Evolutionary conservation across 139 green algal genomes (phyloP), one percentile per base, ranked within the genome.

Genomic region (Ulvella scutata): DNA sequence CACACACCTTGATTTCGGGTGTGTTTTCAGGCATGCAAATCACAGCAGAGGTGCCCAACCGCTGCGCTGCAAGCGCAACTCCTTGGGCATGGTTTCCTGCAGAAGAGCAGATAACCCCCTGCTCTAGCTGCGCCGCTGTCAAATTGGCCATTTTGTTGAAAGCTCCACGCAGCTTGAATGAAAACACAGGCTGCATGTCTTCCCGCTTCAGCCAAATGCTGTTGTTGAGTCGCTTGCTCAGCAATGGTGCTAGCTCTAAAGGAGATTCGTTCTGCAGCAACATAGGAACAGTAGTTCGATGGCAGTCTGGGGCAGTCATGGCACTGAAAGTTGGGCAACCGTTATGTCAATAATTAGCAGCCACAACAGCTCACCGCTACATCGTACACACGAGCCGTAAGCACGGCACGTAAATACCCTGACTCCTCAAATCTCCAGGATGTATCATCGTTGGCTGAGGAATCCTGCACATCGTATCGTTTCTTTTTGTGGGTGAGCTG

Each of bases 31-130:
- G 93, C 93, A 98, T 98, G 85, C 87, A 93, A 75, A 97, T 94
- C 44, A 88, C 79, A 3, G 92, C 31, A 13, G 51, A 31, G 51
- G 51, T 67, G 51, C 51, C 2, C 51, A 72, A 37, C 6, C 51
- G 38, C 60, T 72, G 39, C 1, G 90, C 91, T 23, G 85, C 85
- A 43, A 98, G 82, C 3, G 94, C 92, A 28, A 97, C 93, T 17
- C 94, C 94, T 84, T 98, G 94, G 20, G 94, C 94, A 80, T 98
- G 94, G 83, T 98, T 98, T 26, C 94, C 94, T 3, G 94, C 94
- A 0, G 84, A 93, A 36, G 86, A 92, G 81, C 87, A 94, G 80
- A 98, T 97, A 51, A 98, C 92, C 21, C 94, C 94, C 0, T 84
- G 82, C 35, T 76, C 79, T 7, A 90, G 79, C 72, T 87, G 79